phyloP scores from a whole-genome alignment of 2,329 filamentous ascomycete genomes.

The Paecilomyces niveus region DNA sequence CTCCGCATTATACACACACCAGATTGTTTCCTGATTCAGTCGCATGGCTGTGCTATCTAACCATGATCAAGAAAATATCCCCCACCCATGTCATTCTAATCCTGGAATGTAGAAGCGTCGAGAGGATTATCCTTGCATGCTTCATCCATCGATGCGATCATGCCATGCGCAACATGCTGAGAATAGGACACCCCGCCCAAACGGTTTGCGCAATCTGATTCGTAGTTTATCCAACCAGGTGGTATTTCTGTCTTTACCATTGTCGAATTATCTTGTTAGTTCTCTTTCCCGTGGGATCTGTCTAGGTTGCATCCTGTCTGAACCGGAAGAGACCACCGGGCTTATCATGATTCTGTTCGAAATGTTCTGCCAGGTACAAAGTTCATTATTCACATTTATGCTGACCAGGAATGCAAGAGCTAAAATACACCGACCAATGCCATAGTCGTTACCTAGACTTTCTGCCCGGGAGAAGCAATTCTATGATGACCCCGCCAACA shows the following conservation, averaged over 20 bases:
- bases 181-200: neutral
- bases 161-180: neutral
- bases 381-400: neutral
- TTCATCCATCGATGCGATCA: neutral
- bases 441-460: no score
- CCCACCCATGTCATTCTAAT: neutral
- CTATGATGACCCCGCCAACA: neutral
- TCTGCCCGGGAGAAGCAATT: neutral
- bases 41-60: neutral
- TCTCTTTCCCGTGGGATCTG: neutral
- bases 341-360: neutral
- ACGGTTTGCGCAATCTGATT: neutral
- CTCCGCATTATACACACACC: neutral
- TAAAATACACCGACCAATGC: no score
- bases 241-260: neutral
- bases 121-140: neutral
- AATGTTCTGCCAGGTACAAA: neutral
- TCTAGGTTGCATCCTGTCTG: neutral
- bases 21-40: neutral
- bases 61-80: neutral
- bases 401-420: no score
- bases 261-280: neutral
- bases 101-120: neutral
- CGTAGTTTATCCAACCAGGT: neutral
- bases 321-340: neutral